Evolutionary conservation across 352 stramenopile genomes (phyloP).

Genomic region (Phytophthora pinifolia): DNA sequence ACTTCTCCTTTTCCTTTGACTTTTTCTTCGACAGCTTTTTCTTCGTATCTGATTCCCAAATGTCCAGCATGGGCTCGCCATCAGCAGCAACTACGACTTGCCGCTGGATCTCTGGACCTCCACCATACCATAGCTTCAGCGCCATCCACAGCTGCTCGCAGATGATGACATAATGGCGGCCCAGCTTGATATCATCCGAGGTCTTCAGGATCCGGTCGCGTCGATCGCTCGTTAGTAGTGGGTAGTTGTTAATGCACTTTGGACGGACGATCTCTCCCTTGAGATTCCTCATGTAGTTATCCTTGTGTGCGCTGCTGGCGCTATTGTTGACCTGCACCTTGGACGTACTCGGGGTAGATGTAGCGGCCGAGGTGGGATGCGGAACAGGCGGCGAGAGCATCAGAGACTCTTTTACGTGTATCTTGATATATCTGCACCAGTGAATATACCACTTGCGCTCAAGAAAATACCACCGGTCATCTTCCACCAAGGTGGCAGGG

Average conservation of each 20-base stretch:
- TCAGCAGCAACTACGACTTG: constrained; percentile 71
- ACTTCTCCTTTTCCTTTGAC: constrained; percentile 29
- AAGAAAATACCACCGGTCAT: constrained; percentile 84
- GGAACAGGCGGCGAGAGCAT: constrained; percentile 20
- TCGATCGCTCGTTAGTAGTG: constrained; percentile 67
- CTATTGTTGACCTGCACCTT: constrained; percentile 33
- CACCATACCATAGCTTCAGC: constrained; percentile 92
- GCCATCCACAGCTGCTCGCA: constrained; percentile 88
- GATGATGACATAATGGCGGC: constrained; percentile 87
- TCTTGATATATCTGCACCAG: constrained; percentile 83
- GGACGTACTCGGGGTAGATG: constrained; percentile 37
- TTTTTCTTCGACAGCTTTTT: constrained; percentile 59
- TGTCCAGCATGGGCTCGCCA: constrained; percentile 68
- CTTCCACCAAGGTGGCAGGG: constrained; percentile 62
- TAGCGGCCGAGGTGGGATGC: constrained; percentile 16
- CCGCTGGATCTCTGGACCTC: constrained; percentile 83
- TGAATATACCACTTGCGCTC: constrained; percentile 86
- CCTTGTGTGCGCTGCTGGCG: constrained; percentile 37
- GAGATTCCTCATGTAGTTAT: constrained; percentile 71
- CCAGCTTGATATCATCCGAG: constrained; percentile 74
- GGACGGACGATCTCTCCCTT: constrained; percentile 82
- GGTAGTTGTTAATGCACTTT: constrained; percentile 86
- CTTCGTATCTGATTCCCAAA: constrained; percentile 72
- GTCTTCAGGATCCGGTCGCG: constrained; percentile 69
- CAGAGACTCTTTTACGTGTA: constrained; percentile 38